Percentiles rank a stretch among this genome's conserved stretches.
Evolutionary conservation across 257 asterid species (phyloP).

Genomic region (Plantago ovata): DNA sequence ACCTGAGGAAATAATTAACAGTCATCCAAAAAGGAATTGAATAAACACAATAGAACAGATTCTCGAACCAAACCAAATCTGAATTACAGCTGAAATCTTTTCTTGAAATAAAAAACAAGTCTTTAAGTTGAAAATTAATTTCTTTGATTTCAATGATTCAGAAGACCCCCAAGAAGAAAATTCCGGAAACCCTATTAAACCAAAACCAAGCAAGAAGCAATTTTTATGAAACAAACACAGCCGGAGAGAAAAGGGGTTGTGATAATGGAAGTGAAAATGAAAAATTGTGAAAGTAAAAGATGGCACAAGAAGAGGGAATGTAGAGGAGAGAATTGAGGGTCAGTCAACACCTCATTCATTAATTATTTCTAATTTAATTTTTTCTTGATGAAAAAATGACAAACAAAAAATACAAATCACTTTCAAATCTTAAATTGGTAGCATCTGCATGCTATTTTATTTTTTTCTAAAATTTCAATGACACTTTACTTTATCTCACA

Average conservation of each 20-base stretch:
- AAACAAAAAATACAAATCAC: slow-evolving; percentile 2
- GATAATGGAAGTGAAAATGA: slow-evolving; percentile 6
- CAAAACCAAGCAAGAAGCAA: slow-evolving; percentile 42
- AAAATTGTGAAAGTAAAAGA: slow-evolving; percentile 22
- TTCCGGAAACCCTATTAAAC: slow-evolving; percentile 31
- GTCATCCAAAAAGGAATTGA: too few species aligned
- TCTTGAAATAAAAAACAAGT: slow-evolving; percentile 15
- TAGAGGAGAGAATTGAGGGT: slow-evolving; percentile 36
- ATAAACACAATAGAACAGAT: too few species aligned
- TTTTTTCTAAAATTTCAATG: slow-evolving; percentile 1
- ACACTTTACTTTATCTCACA: neutral
- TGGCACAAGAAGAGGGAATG: slow-evolving; percentile 35
- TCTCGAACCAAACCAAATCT: neutral
- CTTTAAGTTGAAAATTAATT: slow-evolving; percentile 7
- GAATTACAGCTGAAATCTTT: slow-evolving; percentile 6
- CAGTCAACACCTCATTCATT: slow-evolving; percentile 30
- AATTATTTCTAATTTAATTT: neutral
- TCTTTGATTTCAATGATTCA: neutral
- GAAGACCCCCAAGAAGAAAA: slow-evolving; percentile 2
- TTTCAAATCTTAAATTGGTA: slow-evolving; percentile 7
- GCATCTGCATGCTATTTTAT: slow-evolving; percentile 10
- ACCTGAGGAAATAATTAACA: slow-evolving; percentile 20
- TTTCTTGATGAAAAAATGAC: slow-evolving; percentile 3
- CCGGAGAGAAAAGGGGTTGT: slow-evolving; percentile 19
- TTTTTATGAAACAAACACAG: slow-evolving; percentile 14